phyloP scores from a whole-genome alignment of 371 early-diverging fungal genomes.

The Capniomyces stellatus region DNA sequence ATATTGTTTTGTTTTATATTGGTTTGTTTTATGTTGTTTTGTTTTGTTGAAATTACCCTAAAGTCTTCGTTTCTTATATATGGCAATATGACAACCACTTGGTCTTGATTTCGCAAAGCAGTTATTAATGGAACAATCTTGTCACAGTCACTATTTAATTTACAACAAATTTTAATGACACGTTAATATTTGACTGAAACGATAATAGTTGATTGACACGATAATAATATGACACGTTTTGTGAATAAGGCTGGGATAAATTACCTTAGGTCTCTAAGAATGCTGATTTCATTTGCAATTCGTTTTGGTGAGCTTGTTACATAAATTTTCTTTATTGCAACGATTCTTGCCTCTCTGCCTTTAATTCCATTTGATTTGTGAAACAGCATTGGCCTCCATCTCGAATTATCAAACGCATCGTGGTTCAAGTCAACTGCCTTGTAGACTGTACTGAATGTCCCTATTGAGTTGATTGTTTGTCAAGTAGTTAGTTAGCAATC shows the following conservation, averaged over 20 bases:
- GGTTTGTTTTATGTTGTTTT: no score
- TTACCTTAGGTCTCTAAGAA: slow-evolving; percentile 58
- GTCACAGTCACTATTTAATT: slow-evolving; percentile 32
- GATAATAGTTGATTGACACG: no score
- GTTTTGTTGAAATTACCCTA: no score
- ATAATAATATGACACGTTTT: no score
- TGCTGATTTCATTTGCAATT: slow-evolving; percentile 75
- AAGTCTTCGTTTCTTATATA: slow-evolving; percentile 79
- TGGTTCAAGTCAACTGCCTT: slow-evolving; percentile 68
- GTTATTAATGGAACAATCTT: slow-evolving; percentile 66
- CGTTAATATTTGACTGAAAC: no score
- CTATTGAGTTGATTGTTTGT: no score
- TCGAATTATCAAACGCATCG: slow-evolving; percentile 41
- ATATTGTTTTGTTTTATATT: no score
- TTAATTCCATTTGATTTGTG: background rate
- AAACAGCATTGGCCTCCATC: slow-evolving; percentile 28
- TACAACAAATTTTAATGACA: no score
- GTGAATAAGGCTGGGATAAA: no score
- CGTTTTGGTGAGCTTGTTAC: slow-evolving; percentile 67
- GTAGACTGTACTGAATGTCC: slow-evolving; percentile 94
- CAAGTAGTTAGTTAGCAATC: no score
- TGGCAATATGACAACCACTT: slow-evolving; percentile 75
- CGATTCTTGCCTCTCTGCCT: slow-evolving; percentile 24
- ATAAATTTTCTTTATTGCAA: slow-evolving; percentile 88
- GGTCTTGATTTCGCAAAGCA: slow-evolving; percentile 63